A percentile compares a stretch with the other conserved stretches of the same genome.
These are phyloP conservation scores for Mycena venus DNA, from an alignment of 768 basidiomycete genomes.

Conservation along the genomic window DNA sequence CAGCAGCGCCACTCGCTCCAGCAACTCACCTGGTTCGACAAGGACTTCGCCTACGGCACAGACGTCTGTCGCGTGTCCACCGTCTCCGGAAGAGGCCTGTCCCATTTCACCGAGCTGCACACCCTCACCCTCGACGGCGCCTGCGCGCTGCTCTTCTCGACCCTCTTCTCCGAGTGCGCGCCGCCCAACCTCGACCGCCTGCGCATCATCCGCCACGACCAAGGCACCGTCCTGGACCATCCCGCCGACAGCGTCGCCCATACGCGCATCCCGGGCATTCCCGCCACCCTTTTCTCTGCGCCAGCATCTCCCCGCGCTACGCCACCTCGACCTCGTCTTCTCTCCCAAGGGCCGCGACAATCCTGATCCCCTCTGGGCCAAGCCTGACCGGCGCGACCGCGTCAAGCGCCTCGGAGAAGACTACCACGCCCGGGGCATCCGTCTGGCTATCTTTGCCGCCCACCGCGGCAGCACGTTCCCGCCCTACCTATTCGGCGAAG, in stretches of 20 bases:
- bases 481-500: constrained; percentile 13
- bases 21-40: neutral
- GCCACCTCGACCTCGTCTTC: constrained; percentile 3
- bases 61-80: neutral
- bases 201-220: neutral
- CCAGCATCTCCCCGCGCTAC: constrained; percentile 5
- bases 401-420: neutral
- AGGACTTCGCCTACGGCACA: neutral
- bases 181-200: neutral
- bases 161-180: constrained; percentile 4
- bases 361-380: neutral
- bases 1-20: neutral
- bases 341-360: neutral
- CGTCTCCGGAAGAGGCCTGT: neutral
- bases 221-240: neutral
- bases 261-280: constrained; percentile 7
- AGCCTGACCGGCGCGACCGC: neutral
- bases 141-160: constrained; percentile 1
- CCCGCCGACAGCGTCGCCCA: neutral
- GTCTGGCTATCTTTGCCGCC: constrained; percentile 11
- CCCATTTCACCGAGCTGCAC: neutral
- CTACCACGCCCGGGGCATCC: no score
- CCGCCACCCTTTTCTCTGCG: neutral
- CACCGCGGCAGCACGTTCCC: neutral
- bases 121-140: constrained; percentile 3